These are phyloP conservation scores for Clarkia xantiana DNA, from an alignment of 345 rosid species.

Conservation along the genomic window DNA sequence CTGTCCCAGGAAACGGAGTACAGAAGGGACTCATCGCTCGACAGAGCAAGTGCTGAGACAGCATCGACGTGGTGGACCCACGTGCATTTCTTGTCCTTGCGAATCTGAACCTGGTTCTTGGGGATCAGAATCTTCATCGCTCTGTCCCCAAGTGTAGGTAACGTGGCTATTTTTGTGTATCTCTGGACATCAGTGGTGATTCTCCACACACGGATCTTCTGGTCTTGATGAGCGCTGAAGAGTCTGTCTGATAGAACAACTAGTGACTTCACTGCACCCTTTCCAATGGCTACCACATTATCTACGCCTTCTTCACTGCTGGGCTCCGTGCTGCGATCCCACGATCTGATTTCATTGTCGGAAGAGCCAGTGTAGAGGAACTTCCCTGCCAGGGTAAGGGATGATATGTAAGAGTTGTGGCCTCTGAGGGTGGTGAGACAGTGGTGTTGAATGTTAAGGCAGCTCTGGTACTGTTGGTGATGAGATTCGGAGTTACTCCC, in stretches of 20 bases:
- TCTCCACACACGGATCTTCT: conserved; percentile 90
- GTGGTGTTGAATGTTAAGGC: conserved; percentile 19
- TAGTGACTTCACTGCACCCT: conserved; percentile 71
- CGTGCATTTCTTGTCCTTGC: conserved; percentile 61
- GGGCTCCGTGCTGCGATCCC: conserved; percentile 29
- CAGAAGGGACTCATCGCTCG: conserved; percentile 50
- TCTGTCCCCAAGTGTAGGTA: conserved; percentile 77
- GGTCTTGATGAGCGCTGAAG: conserved; percentile 89
- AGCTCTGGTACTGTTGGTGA: too few species aligned
- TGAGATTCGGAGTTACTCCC: background rate
- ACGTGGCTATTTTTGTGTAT: conserved; percentile 57
- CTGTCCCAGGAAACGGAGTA: conserved; percentile 95
- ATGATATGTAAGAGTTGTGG: conserved; percentile 48
- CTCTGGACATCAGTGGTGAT: conserved; percentile 24
- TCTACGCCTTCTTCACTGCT: conserved; percentile 6
- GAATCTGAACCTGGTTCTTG: conserved; percentile 49
- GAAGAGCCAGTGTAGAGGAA: conserved; percentile 61
- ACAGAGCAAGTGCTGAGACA: conserved; percentile 65
- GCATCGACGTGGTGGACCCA: conserved; percentile 85
- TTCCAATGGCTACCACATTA: conserved; percentile 25
- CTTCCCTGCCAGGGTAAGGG: conserved; percentile 44
- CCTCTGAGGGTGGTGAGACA: conserved; percentile 55
- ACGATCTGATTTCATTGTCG: conserved; percentile 45
- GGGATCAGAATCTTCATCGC: conserved; percentile 41
- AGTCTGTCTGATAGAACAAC: conserved; percentile 53